Base-by-base conservation (phyloP, 2,329 filamentous ascomycete species). In the Xylaria sp. region DNA sequence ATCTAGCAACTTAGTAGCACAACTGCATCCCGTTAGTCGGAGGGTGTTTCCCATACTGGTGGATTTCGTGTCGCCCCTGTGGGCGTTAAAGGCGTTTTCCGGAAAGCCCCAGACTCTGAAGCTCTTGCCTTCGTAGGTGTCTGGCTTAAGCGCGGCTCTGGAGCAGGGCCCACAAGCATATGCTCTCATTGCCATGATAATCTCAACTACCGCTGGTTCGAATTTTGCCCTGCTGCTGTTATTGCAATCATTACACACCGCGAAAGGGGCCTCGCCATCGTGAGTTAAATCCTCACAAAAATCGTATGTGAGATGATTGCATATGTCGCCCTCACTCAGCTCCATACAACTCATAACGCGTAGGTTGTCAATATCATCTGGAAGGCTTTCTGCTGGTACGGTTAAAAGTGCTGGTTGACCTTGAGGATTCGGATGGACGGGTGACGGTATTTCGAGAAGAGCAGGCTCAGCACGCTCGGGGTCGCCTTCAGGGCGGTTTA, bases 11-110 rank as follows among this genome's bases (percentile, higher is more conserved):
- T 82, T 83, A 36, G 68, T 56, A 3, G 71, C 79, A 71, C 82
- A 84, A 4, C 71, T 39, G 70, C 82, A 84, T 1, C 82, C 82
- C 10, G 81, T 83, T 1, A 78, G 48, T 2, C 75, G 72, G 10
- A 70, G 62, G 2, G 68, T 64, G 1, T 18, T 15, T 9, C 59
- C 69, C 31, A 41, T 55, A 41, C 70, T 63, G 9, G 52, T 33
- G 1, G 46, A 48, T 13, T 13, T 36, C 2, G 3, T 23, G 9
- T 1, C 18, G 6, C 31, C 31, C n/a, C 18, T 3, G 13, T 15
- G 4, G 9, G 3, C 9, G 36, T n/a, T 13, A 8, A 54, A 39
- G 15, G 61, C 41, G 23, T 55, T 23, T 1, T 15, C 9, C 25
- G 20, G 36, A n/a, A 72, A 48, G n/a, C 79, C 79, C 71, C 75